phyloP scores from a whole-genome alignment of 2,329 filamentous ascomycete species.

The Colletotrichum sp. region DNA sequence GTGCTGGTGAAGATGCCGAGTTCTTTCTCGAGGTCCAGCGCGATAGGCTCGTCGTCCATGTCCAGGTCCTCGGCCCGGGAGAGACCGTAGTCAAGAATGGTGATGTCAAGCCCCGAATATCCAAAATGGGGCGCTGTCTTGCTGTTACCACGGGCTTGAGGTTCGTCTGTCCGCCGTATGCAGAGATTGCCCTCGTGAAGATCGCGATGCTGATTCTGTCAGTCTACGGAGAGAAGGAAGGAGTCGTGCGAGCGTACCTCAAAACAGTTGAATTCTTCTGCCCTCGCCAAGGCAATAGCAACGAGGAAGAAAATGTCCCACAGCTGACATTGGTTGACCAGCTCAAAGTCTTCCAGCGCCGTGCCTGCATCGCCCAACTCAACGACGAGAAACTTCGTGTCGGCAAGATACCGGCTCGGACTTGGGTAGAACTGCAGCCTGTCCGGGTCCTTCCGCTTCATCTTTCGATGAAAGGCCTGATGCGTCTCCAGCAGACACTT shows the following conservation, averaged over 20 bases:
- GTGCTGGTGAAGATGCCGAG: slow-evolving; percentile 64
- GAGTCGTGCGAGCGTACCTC: slow-evolving; percentile 47
- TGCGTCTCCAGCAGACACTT: slow-evolving; percentile 63
- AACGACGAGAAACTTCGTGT: slow-evolving; percentile 64
- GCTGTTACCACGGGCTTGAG: slow-evolving; percentile 33
- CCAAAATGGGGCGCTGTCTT: slow-evolving; percentile 50
- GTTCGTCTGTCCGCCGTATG: slow-evolving; percentile 47
- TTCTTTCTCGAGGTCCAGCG: slow-evolving; percentile 65
- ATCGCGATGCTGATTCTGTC: slow-evolving; percentile 59
- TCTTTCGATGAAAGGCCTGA: slow-evolving; percentile 58
- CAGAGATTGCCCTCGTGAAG: slow-evolving; percentile 71
- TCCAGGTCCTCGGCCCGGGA: slow-evolving; percentile 59
- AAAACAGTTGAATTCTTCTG: slow-evolving; percentile 62
- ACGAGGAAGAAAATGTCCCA: slow-evolving; percentile 70
- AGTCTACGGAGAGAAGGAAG: not conserved
- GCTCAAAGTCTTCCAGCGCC: slow-evolving; percentile 62
- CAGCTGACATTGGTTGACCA: slow-evolving; percentile 54
- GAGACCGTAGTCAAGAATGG: slow-evolving; percentile 69
- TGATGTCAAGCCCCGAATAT: slow-evolving; percentile 66
- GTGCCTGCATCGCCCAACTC: slow-evolving; percentile 68
- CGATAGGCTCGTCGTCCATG: slow-evolving; percentile 41
- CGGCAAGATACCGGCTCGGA: slow-evolving; percentile 62
- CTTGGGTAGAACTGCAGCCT: slow-evolving; percentile 67
- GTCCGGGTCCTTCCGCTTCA: slow-evolving; percentile 60
- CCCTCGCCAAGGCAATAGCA: slow-evolving; percentile 63